These are phyloP conservation scores for Fusarium hostae DNA, from an alignment of 2,329 filamentous ascomycete genomes.

Conservation along the genomic window DNA sequence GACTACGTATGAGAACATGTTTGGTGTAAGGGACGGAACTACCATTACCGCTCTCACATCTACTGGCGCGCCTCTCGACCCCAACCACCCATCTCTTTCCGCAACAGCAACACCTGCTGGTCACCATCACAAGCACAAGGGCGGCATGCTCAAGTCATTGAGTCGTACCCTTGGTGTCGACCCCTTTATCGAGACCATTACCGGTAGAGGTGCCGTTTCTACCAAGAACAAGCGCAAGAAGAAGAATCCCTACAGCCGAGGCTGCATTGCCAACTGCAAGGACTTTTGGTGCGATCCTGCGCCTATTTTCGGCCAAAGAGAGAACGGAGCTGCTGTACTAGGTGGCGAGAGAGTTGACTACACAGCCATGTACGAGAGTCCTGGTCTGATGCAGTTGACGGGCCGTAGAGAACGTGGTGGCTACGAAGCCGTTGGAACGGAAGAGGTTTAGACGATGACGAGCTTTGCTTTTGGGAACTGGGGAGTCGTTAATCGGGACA, in stretches of 20 bases:
- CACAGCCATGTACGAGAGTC: slow-evolving; percentile 87
- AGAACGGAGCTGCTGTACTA: slow-evolving; percentile 79
- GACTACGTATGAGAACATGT: slow-evolving; percentile 98
- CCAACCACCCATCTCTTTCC: slow-evolving; percentile 72
- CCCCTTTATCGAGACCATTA: slow-evolving; percentile 92
- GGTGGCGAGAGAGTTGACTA: slow-evolving; percentile 87
- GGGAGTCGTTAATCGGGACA: slow-evolving; percentile 15
- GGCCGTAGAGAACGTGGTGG: slow-evolving; percentile 62
- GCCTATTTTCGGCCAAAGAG: slow-evolving; percentile 79
- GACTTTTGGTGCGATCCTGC: slow-evolving; percentile 97
- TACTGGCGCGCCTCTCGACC: slow-evolving; percentile 76
- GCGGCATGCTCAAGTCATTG: slow-evolving; percentile 81
- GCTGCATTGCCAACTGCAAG: slow-evolving; percentile 86
- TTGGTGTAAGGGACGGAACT: slow-evolving; percentile 70
- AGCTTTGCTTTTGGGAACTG: slow-evolving; percentile 3
- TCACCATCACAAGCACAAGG: slow-evolving; percentile 65
- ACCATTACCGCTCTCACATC: slow-evolving; percentile 82
- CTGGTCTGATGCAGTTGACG: slow-evolving; percentile 71
- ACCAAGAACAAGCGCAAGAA: slow-evolving; percentile 64
- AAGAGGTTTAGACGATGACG: slow-evolving; percentile 56
- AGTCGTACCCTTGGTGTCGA: slow-evolving; percentile 88
- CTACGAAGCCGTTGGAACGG: slow-evolving; percentile 71
- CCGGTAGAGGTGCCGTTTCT: slow-evolving; percentile 78
- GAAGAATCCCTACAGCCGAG: slow-evolving; percentile 86
- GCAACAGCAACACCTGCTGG: slow-evolving; percentile 55